Base-by-base conservation (phyloP, 768 basidiomycete genomes). In the Panaeolus cyanescens region DNA sequence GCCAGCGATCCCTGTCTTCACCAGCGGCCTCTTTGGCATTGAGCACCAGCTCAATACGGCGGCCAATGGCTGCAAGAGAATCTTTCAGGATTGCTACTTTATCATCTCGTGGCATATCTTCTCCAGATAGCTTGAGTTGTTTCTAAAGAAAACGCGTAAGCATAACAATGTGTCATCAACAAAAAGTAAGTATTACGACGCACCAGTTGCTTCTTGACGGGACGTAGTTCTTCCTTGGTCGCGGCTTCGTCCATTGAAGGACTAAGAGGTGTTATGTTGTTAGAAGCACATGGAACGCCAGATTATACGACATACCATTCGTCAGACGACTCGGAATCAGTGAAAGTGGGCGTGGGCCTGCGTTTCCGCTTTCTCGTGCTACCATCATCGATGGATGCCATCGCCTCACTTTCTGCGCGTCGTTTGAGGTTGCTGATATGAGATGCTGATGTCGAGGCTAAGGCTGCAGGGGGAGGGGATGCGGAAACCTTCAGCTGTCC, bases 1-100 rank as follows among this genome's bases (percentile, higher is more conserved):
- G 84, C 95, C 95, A 97, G 71, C 92, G 82, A 71, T 90, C 89
- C 19, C 85, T 80, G 67, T 96, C 91, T 74, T 93, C 90, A 13
- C 95, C 95, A 39, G 85, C 83, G 4, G 87, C 83, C 64, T 86
- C 83, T 73, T 96, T 95, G 34, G 84, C 71, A 56, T 84, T 85
- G 30, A 96, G 81, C 2, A 98, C 93, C 40, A 75, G 72, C 67
- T 97, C 95, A 67, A 99, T 99, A 45, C 95, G 89, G 64, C 88
- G 85, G 33, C 97, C 97, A 60, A 99, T 97, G 9, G 92, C 92
- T 60, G 93, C 89, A 30, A 99, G 83, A 34, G 96, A 97, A 67
- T 98, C 95, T 72, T 99, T 99, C 67, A 99, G 79, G 45, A 96
- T 93, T 0, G 90, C 88, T 67, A 99, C 93, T 76, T 99, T 99